Evolutionary conservation across 148 eudicot genomes (phyloP).

Genomic region (Bassia scoparia): DNA sequence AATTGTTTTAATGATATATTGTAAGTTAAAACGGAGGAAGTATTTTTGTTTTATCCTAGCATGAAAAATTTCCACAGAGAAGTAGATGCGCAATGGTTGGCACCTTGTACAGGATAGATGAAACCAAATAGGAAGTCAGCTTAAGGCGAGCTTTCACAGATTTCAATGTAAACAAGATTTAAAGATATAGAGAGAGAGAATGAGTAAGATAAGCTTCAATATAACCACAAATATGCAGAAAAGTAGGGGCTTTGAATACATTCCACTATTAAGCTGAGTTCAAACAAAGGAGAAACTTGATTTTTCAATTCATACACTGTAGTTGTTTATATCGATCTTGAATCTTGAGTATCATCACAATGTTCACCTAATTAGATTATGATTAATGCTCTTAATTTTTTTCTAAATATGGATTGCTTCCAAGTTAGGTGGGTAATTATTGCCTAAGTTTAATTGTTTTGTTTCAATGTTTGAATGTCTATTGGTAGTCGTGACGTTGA

Average conservation of each 20-base stretch:
- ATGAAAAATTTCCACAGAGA: too few species aligned
- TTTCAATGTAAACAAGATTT: neutral
- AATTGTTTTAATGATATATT: too few species aligned
- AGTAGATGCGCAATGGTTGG: slow-evolving; percentile 14
- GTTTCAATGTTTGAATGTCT: slow-evolving; percentile 11
- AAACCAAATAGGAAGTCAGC: slow-evolving; percentile 8
- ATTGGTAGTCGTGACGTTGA: too few species aligned
- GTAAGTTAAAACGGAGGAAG: too few species aligned
- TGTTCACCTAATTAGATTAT: slow-evolving; percentile 15
- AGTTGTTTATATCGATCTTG: neutral
- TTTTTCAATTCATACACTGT: slow-evolving; percentile 21
- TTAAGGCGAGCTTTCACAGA: slow-evolving; percentile 18
- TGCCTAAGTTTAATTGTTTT: slow-evolving; percentile 4
- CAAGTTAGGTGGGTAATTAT: slow-evolving; percentile 21
- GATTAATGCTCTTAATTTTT: neutral
- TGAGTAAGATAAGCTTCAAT: slow-evolving; percentile 7
- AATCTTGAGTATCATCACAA: neutral
- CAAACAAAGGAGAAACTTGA: slow-evolving; percentile 19
- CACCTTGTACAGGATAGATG: neutral
- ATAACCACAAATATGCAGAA: slow-evolving; percentile 24
- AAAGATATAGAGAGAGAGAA: neutral
- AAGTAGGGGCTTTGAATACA: slow-evolving; percentile 28
- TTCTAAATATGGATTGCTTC: slow-evolving; percentile 15
- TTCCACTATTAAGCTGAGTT: slow-evolving; percentile 10
- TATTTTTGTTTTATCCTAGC: too few species aligned